These are phyloP conservation scores for Aspergillus carbonarius DNA, from an alignment of 2,329 filamentous ascomycete genomes.

Conservation along the genomic window DNA sequence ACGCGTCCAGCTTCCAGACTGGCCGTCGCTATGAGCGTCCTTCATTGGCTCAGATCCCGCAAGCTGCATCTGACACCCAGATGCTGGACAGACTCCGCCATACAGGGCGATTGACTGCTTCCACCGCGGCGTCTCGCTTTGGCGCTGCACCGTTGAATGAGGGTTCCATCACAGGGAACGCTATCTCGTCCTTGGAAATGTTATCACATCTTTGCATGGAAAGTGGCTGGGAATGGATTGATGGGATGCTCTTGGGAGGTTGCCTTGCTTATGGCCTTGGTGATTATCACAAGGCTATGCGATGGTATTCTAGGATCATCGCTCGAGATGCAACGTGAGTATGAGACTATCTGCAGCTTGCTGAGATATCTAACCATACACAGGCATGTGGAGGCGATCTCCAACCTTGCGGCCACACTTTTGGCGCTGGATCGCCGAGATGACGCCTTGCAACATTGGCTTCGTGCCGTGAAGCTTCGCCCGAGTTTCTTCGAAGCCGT, in stretches of 20 bases:
- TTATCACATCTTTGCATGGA: conserved; percentile 74
- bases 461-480: conserved; percentile 74
- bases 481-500: conserved; percentile 93
- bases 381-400: conserved; percentile 88
- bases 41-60: conserved; percentile 27
- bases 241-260: conserved; percentile 87
- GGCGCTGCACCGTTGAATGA: conserved; percentile 33
- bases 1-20: conserved; percentile 15
- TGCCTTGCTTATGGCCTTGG: conserved; percentile 89
- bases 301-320: conserved; percentile 57
- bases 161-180: conserved; percentile 54
- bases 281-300: conserved; percentile 68
- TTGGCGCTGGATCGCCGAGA: conserved; percentile 77
- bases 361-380: conserved; percentile 22
- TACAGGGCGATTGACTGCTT: conserved; percentile 31
- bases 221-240: conserved; percentile 83
- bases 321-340: conserved; percentile 57
- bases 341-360: conserved; percentile 15
- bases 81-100: conserved; percentile 33
- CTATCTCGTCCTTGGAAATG: conserved; percentile 67
- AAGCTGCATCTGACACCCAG: conserved; percentile 27
- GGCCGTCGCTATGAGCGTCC: conserved; percentile 24
- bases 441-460: conserved; percentile 85
- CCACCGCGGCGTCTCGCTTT: conserved; percentile 32
- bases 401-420: conserved; percentile 86